Base-by-base conservation (phyloP, 345 rosid species). In the Eutrema heterophyllum region DNA sequence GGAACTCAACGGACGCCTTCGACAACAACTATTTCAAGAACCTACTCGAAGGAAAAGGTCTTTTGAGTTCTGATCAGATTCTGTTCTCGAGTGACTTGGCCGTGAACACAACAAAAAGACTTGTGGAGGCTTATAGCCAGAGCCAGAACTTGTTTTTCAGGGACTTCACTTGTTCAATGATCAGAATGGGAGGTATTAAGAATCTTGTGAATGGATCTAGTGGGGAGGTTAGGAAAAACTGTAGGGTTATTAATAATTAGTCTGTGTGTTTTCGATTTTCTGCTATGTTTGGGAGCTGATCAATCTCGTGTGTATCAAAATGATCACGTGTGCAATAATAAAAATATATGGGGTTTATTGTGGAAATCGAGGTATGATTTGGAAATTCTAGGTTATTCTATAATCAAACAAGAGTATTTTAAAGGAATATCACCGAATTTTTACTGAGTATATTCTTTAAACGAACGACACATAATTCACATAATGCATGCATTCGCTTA, bases 11-110 rank as follows among this genome's bases (percentile, higher is more conserved):
- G 0, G 79, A 83, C 68, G 66, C 77, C 18, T 87, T 89, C 39
- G 97, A 91, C 80, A 89, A 84, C 75, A 80, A 81, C 11, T 87
- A 91, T 64, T 87, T 87, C 84, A 57, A 73, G 73, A 89, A 91
- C 75, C 75, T 91, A 39, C 67, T 81, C 2, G 70, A 78, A 65
- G 75, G 85, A 21, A 82, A 83, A 78, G 95, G 97, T 48, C 77
- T 87, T 33, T 78, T 87, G 27, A 60, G 79, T 33, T 84, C 89
- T 2, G 96, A 91, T 62, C 97, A 91, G 67, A 80, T 81, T 62
- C 68, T 91, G 32, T 83, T 76, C 61, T 91, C 95, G 0, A 80
- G 86, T 56, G 78, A 72, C 5, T 64, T 50, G 56, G 88, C 93
- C 7, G 65, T 38, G 53, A 62, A 85, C 12, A 83, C 86, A 1